Percentiles rank a stretch among this genome's conserved stretches.
Evolutionary conservation across 2,329 filamentous ascomycete genomes (phyloP).

Genomic region (Chaetomiaceae sp.): DNA sequence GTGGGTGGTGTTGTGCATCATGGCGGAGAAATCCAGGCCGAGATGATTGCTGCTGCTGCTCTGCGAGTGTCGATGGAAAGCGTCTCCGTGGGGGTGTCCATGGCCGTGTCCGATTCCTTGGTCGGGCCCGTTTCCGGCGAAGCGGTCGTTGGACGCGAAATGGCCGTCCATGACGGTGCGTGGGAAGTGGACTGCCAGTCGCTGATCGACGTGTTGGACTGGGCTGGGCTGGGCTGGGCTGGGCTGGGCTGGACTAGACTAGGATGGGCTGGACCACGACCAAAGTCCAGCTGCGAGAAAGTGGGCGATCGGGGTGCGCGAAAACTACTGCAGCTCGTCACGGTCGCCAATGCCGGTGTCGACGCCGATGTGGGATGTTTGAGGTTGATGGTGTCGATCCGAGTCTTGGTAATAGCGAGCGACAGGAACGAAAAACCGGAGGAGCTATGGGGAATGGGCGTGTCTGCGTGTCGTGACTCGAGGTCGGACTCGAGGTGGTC

Average conservation of each 20-base stretch:
- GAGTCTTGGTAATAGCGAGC: not conserved
- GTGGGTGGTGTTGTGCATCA: conserved; percentile 11
- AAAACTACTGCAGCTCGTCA: no score
- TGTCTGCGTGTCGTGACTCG: conserved; percentile 4
- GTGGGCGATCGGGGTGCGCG: no score
- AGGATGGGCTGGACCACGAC: no score
- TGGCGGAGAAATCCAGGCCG: conserved; percentile 13
- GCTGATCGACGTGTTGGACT: not conserved
- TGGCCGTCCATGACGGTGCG: conserved; percentile 9
- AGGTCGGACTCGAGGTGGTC: no score
- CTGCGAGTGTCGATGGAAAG: conserved; percentile 20
- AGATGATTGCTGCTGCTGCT: conserved; percentile 12
- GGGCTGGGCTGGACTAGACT: no score
- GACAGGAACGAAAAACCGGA: not conserved
- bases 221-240: no score
- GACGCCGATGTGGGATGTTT: no score
- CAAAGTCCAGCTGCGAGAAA: no score
- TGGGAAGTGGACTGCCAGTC: not conserved
- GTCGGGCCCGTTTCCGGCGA: not conserved
- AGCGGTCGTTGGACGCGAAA: conserved; percentile 1
- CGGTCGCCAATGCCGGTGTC: no score
- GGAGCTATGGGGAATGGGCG: conserved; percentile 8
- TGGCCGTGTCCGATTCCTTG: conserved; percentile 1
- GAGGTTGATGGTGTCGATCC: conserved; percentile 1
- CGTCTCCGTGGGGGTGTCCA: conserved; percentile 11